phyloP scores from a whole-genome alignment of 1,139 yeast species.

The Wickerhamiella infanticola region DNA sequence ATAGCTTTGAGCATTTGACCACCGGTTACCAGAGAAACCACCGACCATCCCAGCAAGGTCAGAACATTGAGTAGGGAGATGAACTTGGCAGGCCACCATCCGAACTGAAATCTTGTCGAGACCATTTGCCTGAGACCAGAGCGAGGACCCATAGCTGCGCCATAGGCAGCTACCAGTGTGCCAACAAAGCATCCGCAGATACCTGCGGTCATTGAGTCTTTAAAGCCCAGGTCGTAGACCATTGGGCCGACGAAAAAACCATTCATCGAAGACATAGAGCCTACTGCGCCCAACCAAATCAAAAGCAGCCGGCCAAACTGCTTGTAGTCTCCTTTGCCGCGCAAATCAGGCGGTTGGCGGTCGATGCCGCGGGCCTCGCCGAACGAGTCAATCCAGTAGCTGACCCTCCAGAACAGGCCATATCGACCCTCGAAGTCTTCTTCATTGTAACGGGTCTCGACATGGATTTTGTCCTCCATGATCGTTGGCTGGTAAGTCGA shows the following conservation, averaged over 20 bases:
- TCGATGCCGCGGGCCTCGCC: conserved; percentile 77
- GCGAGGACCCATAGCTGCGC: conserved; percentile 73
- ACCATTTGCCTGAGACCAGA: conserved; percentile 84
- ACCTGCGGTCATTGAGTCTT: conserved; percentile 46
- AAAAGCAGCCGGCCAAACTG: conserved; percentile 51
- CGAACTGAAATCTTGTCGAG: conserved; percentile 60
- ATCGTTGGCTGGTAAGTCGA: not conserved
- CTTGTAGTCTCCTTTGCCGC: conserved; percentile 35
- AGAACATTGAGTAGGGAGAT: conserved; percentile 53
- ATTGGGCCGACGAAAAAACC: conserved; percentile 63
- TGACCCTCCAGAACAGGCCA: conserved; percentile 18
- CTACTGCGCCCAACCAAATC: conserved; percentile 72
- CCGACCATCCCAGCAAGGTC: conserved; percentile 79
- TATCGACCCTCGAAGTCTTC: conserved; percentile 5
- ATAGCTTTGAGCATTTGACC: conserved; percentile 63
- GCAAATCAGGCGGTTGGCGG: conserved; percentile 53
- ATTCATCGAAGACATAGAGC: conserved; percentile 75
- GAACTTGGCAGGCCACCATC: conserved; percentile 68
- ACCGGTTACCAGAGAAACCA: conserved; percentile 71
- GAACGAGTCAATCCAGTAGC: conserved; percentile 29
- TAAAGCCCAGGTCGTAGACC: conserved; percentile 49
- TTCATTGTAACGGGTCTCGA: not conserved
- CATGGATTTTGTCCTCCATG: not conserved
- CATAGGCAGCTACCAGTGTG: conserved; percentile 62
- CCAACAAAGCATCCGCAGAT: conserved; percentile 50